Evolutionary conservation across 2,329 filamentous ascomycete species (phyloP).

Genomic region (Penicillium sp.): DNA sequence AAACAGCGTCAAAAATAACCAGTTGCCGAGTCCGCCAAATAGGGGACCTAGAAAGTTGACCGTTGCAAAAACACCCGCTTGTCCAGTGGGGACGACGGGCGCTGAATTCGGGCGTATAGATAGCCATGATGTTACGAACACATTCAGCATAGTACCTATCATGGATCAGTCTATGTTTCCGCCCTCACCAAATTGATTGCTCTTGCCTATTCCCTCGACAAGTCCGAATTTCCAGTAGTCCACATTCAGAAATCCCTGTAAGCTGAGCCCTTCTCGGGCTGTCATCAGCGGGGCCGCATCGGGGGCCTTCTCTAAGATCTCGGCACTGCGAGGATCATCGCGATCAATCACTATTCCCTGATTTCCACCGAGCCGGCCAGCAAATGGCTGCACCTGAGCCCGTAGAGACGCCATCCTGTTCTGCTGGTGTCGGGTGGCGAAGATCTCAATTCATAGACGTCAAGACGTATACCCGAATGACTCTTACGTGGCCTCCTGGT

Average conservation of each 20-base stretch:
- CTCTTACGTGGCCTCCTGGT: not conserved
- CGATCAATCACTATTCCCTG: constrained; percentile 35
- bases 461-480: not conserved
- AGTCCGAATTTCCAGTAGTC: constrained; percentile 44
- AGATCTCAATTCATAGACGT: not conserved
- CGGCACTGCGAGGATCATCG: constrained; percentile 28
- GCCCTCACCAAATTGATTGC: too few species aligned
- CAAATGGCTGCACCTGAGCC: constrained; percentile 23
- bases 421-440: not conserved
- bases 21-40: constrained; percentile 41
- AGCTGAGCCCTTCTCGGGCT: constrained; percentile 34
- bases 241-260: constrained; percentile 32
- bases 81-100: constrained; percentile 1
- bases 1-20: constrained; percentile 44
- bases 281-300: constrained; percentile 46
- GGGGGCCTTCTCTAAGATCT: constrained; percentile 33
- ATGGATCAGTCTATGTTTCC: too few species aligned
- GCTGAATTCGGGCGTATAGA: too few species aligned
- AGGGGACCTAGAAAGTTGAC: constrained; percentile 30
- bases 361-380: constrained; percentile 38
- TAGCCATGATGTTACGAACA: too few species aligned
- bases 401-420: not conserved
- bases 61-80: constrained; percentile 29
- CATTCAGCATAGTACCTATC: too few species aligned
- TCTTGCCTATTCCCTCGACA: constrained; percentile 40